phyloP scores from a whole-genome alignment of 352 stramenopile genomes.

The Phytophthora citrophthora region DNA sequence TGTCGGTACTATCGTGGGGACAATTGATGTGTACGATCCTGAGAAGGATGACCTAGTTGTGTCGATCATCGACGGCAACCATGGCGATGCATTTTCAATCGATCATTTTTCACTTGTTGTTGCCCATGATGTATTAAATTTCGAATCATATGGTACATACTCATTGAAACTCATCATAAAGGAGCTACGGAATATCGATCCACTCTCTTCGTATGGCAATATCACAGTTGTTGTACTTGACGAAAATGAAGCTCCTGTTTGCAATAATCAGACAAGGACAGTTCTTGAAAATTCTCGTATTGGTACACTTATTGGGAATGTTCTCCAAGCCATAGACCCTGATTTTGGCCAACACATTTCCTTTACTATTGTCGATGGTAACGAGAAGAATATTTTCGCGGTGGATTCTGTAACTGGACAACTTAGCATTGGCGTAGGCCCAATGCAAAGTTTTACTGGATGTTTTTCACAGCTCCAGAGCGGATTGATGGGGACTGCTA shows the following conservation, averaged over 20 bases:
- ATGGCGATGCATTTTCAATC: slow-evolving; percentile 23
- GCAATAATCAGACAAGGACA: slow-evolving; percentile 19
- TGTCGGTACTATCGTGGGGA: slow-evolving; percentile 16
- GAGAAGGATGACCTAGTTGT: slow-evolving; percentile 22
- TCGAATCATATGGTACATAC: slow-evolving; percentile 26
- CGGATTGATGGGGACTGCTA: neutral
- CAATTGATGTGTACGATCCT: slow-evolving; percentile 19
- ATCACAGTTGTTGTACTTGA: slow-evolving; percentile 24
- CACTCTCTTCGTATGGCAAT: slow-evolving; percentile 11
- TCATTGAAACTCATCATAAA: slow-evolving; percentile 17
- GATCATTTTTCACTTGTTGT: slow-evolving; percentile 13
- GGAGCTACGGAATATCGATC: slow-evolving; percentile 15
- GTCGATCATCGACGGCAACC: slow-evolving; percentile 25
- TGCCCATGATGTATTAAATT: slow-evolving; percentile 16
- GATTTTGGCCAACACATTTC: slow-evolving; percentile 26
- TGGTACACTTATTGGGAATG: slow-evolving; percentile 20
- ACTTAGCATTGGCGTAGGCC: slow-evolving; percentile 17
- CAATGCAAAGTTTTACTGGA: slow-evolving; percentile 9
- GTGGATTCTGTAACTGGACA: slow-evolving; percentile 25
- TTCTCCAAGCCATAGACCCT: slow-evolving; percentile 13
- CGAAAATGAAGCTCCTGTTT: slow-evolving; percentile 35
- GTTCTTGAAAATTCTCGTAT: slow-evolving; percentile 30
- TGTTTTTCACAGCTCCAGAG: slow-evolving; percentile 29
- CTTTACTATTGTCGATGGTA: slow-evolving; percentile 25
- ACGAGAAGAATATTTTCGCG: slow-evolving; percentile 20